phyloP scores from a whole-genome alignment of 306 rosid genomes.

The Bauhinia variegata region DNA sequence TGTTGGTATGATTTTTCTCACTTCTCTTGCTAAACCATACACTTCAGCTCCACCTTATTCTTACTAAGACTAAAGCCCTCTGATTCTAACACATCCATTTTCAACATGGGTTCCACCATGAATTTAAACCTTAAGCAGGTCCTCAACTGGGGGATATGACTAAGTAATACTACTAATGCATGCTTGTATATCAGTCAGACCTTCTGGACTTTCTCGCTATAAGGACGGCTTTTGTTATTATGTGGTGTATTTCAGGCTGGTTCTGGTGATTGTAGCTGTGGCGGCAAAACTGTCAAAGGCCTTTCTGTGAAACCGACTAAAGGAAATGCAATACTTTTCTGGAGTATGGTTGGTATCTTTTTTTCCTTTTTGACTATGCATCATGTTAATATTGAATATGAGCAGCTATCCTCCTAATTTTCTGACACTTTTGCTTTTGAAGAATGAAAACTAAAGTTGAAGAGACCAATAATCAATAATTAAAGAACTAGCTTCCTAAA shows the following conservation, averaged over 20 bases:
- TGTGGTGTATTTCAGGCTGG: conserved; percentile 70
- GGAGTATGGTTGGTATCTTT: conserved; percentile 90
- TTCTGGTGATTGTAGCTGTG: conserved; percentile 87
- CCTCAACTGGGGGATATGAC: not conserved
- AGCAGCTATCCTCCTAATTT: conserved; percentile 3
- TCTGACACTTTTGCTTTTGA: not conserved
- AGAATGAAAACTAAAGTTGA: too few relatives aligned
- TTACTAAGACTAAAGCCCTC: too few relatives aligned
- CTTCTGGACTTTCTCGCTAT: conserved; percentile 16
- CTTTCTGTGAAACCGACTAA: conserved; percentile 74
- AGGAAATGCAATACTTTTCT: conserved; percentile 95
- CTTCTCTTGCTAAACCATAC: too few relatives aligned
- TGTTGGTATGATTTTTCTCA: too few relatives aligned
- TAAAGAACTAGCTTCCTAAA: conserved; percentile 2
- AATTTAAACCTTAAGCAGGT: not conserved
- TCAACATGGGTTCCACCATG: too few relatives aligned
- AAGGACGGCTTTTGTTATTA: conserved; percentile 23
- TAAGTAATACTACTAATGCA: not conserved
- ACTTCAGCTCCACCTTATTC: too few relatives aligned
- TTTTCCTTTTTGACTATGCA: conserved; percentile 9
- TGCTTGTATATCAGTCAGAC: conserved; percentile 4
- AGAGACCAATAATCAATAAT: not conserved
- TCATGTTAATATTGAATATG: conserved; percentile 16
- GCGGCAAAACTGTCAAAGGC: conserved; percentile 72
- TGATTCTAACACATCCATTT: too few relatives aligned